Conservation (phyloP, 768 basidiomycete genomes). For the Daedaleopsis nitida region DNA sequence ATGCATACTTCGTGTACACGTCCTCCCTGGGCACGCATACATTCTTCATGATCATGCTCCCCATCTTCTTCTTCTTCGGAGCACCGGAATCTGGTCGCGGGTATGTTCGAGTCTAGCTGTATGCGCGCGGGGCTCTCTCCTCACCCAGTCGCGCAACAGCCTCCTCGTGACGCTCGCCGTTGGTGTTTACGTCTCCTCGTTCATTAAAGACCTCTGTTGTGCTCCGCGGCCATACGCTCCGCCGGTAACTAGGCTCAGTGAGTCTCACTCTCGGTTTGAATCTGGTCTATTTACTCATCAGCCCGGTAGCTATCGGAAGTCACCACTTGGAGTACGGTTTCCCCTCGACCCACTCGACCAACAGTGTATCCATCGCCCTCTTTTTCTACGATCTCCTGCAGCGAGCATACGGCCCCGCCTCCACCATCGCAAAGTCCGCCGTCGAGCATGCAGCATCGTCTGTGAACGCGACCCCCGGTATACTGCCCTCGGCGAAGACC, state of each 20-base stretch:
- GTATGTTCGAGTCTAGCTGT: slow-evolving; percentile 43
- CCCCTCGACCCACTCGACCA: slow-evolving; percentile 94
- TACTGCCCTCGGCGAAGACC: slow-evolving; percentile 23
- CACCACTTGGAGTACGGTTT: slow-evolving; percentile 94
- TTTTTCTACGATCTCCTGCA: slow-evolving; percentile 68
- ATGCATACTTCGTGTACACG: slow-evolving; percentile 82
- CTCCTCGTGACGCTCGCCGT: slow-evolving; percentile 69
- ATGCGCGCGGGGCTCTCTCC: not conserved
- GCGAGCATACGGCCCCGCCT: slow-evolving; percentile 41
- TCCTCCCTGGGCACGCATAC: slow-evolving; percentile 84
- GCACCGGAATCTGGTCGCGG: slow-evolving; percentile 68
- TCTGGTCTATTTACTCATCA: not conserved
- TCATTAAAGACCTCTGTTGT: slow-evolving; percentile 88
- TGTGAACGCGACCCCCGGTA: slow-evolving; percentile 7
- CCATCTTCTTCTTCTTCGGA: slow-evolving; percentile 89
- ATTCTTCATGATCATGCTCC: slow-evolving; percentile 91
- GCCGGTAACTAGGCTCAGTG: slow-evolving; percentile 88
- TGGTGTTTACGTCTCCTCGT: slow-evolving; percentile 86
- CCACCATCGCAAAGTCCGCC: slow-evolving; percentile 7
- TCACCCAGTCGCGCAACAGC: slow-evolving; percentile 37
- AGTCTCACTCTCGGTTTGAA: not conserved
- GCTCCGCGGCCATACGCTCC: slow-evolving; percentile 89
- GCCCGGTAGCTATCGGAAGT: slow-evolving; percentile 60
- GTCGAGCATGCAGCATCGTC: not conserved
- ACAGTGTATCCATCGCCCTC: slow-evolving; percentile 86